These are phyloP conservation scores for Digitaria exilis DNA, from an alignment of 202 grass and related monocot species.

Conservation along the genomic window DNA sequence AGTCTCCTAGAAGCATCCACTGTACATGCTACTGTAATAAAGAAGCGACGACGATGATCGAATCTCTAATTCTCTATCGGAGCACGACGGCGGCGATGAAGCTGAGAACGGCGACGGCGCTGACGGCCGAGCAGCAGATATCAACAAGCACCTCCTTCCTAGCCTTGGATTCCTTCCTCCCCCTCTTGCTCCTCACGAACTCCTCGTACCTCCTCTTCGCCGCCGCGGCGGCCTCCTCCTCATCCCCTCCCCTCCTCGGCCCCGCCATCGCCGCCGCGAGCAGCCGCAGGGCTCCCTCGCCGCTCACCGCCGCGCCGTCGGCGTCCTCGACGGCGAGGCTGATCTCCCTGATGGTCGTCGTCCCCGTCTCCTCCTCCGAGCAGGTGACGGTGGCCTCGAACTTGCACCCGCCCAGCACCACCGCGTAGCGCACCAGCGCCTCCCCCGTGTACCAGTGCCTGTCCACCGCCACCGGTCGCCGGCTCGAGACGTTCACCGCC, in stretches of 20 bases:
- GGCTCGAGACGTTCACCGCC: conserved; percentile 70
- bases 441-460: conserved; percentile 84
- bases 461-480: conserved; percentile 55
- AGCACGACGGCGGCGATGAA: conserved; percentile 47
- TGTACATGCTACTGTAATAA: neutral
- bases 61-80: neutral
- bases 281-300: conserved; percentile 46
- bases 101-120: conserved; percentile 50
- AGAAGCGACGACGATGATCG: neutral
- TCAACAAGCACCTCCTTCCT: conserved; percentile 65
- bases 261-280: conserved; percentile 54
- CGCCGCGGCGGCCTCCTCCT: conserved; percentile 12
- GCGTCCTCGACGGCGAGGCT: conserved; percentile 68
- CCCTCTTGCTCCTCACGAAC: conserved; percentile 54
- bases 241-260: conserved; percentile 25
- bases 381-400: conserved; percentile 53
- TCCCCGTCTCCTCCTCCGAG: conserved; percentile 33
- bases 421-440: conserved; percentile 57
- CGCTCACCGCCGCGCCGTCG: conserved; percentile 58
- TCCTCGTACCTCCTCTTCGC: conserved; percentile 56
- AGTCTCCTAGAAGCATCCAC: neutral
- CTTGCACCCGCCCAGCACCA: conserved; percentile 52
- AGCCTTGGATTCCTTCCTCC: conserved; percentile 63
- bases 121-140: conserved; percentile 64
- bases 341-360: conserved; percentile 42